phyloP scores from a whole-genome alignment of 768 basidiomycete genomes.

The Hortiboletus flavorubellus region DNA sequence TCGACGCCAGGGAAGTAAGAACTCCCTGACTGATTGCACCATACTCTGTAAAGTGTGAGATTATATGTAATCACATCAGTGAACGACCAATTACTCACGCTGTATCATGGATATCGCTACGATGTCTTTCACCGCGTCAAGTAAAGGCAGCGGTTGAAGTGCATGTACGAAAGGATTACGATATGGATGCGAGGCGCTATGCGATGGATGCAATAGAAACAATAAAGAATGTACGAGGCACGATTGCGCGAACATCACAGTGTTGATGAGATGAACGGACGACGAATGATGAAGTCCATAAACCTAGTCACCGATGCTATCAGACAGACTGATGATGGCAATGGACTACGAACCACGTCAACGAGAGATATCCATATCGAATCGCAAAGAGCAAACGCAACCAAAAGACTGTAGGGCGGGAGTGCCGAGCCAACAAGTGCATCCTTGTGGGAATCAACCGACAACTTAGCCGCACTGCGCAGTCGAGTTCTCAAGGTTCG shows the following conservation, averaged over 20 bases:
- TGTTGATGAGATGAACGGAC: constrained; percentile 21
- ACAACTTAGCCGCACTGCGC: not conserved
- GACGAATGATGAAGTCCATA: constrained; percentile 19
- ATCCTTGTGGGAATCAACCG: constrained; percentile 7
- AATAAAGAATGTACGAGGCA: constrained; percentile 14
- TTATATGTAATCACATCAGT: not conserved
- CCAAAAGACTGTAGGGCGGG: constrained; percentile 11
- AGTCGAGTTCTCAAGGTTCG: not conserved
- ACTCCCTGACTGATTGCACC: constrained; percentile 27
- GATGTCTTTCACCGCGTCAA: constrained; percentile 20
- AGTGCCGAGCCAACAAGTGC: constrained; percentile 16
- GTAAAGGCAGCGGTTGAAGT: constrained; percentile 10
- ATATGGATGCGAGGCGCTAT: constrained; percentile 2
- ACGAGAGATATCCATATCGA: constrained; percentile 19
- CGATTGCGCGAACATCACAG: constrained; percentile 24
- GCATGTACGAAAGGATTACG: constrained; percentile 6
- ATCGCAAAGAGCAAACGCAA: constrained; percentile 19
- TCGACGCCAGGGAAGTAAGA: constrained; percentile 7
- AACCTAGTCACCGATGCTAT: constrained; percentile 13
- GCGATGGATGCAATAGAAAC: constrained; percentile 8
- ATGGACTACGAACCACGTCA: constrained; percentile 23
- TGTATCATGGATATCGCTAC: constrained; percentile 20
- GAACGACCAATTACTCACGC: constrained; percentile 15
- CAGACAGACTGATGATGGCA: not conserved
- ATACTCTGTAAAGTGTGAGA: constrained; percentile 24